Evolutionary conservation across 805 yeast species (phyloP).

Genomic region (Kazachstania viticola): DNA sequence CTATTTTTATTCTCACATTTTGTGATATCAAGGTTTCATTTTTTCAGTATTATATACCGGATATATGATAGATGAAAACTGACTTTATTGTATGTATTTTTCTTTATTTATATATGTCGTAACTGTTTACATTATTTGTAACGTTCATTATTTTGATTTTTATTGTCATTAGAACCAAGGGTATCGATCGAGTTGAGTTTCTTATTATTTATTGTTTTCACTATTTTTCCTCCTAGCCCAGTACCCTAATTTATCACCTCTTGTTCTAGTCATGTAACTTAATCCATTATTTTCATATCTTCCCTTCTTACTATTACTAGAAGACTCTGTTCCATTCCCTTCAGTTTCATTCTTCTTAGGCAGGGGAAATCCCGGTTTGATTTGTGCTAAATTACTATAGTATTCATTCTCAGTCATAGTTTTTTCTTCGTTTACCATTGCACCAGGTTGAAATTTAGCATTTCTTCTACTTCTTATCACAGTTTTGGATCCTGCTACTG

Average conservation of each 20-base stretch:
- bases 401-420: conserved; percentile 8
- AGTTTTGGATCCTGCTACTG: conserved; percentile 18
- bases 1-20: not conserved
- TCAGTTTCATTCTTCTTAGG: conserved; percentile 7
- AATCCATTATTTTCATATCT: conserved; percentile 60
- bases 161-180: no score
- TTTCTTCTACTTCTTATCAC: conserved; percentile 29
- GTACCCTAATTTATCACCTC: conserved; percentile 39
- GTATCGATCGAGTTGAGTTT: no score
- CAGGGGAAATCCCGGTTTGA: conserved; percentile 48
- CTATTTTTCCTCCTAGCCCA: conserved; percentile 13
- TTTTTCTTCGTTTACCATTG: conserved; percentile 7
- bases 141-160: conserved; percentile 1
- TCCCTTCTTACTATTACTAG: conserved; percentile 37
- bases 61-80: not conserved
- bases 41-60: no score
- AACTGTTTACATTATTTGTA: no score
- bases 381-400: conserved; percentile 27
- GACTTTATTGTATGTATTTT: not conserved
- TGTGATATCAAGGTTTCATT: conserved; percentile 1
- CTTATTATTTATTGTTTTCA: not conserved
- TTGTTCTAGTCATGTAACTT: conserved; percentile 44
- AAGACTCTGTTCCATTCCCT: conserved; percentile 17
- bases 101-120: not conserved
- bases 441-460: conserved; percentile 26